Percentiles rank a stretch among this genome's conserved stretches.
Conservation (phyloP, 2,329 filamentous ascomycete species). For the Drechslera avenae region DNA sequence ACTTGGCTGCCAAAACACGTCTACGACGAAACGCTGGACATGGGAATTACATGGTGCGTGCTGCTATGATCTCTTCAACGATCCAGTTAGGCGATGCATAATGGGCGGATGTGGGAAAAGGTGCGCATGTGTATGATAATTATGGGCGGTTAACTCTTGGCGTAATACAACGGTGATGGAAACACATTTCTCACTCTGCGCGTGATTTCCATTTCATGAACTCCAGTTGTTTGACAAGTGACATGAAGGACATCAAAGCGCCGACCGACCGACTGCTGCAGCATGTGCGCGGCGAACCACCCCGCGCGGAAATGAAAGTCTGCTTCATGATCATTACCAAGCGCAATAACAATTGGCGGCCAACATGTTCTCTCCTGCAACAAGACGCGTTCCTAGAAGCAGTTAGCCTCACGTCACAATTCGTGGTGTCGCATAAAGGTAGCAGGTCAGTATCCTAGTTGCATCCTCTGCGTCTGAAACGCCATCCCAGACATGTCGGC, state of each 20-base stretch:
- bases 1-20: conserved; percentile 11
- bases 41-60: conserved; percentile 2
- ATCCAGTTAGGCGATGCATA: not conserved
- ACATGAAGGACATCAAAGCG: no score
- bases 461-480: conserved; percentile 21
- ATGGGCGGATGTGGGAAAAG: not conserved
- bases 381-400: not conserved
- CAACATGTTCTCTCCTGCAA: not conserved
- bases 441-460: conserved; percentile 13
- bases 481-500: not conserved
- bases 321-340: not conserved
- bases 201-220: not conserved
- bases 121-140: not conserved
- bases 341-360: not conserved
- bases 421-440: conserved; percentile 8
- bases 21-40: conserved; percentile 2
- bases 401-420: no score
- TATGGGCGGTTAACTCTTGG: not conserved
- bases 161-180: no score
- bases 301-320: no score
- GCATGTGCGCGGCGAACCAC: no score
- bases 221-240: no score
- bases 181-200: not conserved
- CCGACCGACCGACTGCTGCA: not conserved
- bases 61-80: conserved; percentile 2